These are phyloP conservation scores for Solanum chiquidenum DNA, from an alignment of 257 asterid genomes.

Conservation along the genomic window DNA sequence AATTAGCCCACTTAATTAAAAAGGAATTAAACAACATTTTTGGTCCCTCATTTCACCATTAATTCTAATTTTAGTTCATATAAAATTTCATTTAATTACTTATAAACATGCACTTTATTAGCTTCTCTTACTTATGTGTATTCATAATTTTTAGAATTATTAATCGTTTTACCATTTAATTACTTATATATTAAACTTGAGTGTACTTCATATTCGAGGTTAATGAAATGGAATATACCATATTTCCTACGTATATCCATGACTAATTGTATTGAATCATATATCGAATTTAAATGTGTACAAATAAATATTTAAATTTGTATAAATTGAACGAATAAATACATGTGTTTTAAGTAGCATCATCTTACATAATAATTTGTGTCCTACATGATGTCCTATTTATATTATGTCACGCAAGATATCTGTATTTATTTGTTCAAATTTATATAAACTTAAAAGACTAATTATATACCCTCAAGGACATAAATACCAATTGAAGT, in stretches of 20 bases:
- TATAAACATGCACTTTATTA: neutral
- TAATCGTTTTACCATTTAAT: neutral
- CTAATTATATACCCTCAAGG: too few species aligned
- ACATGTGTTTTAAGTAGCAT: too few species aligned
- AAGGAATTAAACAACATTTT: neutral
- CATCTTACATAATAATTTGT: too few species aligned
- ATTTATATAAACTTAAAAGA: too few species aligned
- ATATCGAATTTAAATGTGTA: too few species aligned
- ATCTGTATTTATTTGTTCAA: fast-evolving
- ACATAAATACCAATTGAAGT: too few species aligned
- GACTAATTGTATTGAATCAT: too few species aligned
- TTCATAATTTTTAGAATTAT: neutral
- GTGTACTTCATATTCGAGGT: neutral
- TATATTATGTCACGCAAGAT: neutral
- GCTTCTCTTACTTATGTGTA: neutral
- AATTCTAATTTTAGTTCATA: neutral
- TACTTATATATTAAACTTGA: neutral
- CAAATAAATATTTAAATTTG: too few species aligned
- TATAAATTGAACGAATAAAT: too few species aligned
- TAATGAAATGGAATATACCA: neutral
- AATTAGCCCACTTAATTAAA: neutral
- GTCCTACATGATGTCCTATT: too few species aligned
- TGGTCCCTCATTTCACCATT: neutral
- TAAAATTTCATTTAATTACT: neutral
- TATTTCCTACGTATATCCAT: too few species aligned